Evolutionary conservation across 805 yeast genomes (phyloP).

Genomic region (Saturnispora gosingensis): DNA sequence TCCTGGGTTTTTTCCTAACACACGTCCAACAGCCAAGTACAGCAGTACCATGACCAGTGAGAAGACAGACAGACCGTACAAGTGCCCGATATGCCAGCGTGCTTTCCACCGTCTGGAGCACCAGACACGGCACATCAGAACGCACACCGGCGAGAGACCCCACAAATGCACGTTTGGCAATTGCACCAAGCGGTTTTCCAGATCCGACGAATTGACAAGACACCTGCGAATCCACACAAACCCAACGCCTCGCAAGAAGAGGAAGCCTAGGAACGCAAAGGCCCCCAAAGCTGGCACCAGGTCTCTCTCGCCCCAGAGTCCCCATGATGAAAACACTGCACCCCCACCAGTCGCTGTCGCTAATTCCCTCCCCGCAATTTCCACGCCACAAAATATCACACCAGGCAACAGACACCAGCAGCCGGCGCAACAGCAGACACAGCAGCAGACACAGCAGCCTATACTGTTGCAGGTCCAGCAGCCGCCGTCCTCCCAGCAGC

Average conservation of each 20-base stretch:
- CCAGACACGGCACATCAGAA: conserved; percentile 69
- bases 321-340: conserved; percentile 3
- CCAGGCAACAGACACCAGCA: conserved; percentile 11
- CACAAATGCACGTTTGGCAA: conserved; percentile 68
- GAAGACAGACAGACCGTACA: conserved; percentile 45
- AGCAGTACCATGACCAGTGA: conserved; percentile 5
- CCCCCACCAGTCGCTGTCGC: neutral
- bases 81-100: conserved; percentile 65
- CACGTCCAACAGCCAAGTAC: conserved; percentile 25
- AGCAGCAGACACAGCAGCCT: conserved; percentile 5
- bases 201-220: conserved; percentile 68
- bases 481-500: conserved; percentile 4
- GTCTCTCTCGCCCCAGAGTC: neutral
- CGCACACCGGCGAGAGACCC: conserved; percentile 78
- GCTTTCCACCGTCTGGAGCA: conserved; percentile 72
- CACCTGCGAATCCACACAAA: conserved; percentile 66
- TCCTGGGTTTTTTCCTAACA: neutral
- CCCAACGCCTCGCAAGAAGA: conserved; percentile 54
- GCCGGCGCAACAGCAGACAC: conserved; percentile 7
- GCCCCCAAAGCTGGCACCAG: neutral
- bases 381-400: conserved; percentile 2
- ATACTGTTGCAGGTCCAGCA: conserved; percentile 8
- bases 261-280: conserved; percentile 20
- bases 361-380: neutral
- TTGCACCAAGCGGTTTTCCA: conserved; percentile 55